Evolutionary conservation across 768 basidiomycete genomes (phyloP).

Genomic region (Mrakia gelida): DNA sequence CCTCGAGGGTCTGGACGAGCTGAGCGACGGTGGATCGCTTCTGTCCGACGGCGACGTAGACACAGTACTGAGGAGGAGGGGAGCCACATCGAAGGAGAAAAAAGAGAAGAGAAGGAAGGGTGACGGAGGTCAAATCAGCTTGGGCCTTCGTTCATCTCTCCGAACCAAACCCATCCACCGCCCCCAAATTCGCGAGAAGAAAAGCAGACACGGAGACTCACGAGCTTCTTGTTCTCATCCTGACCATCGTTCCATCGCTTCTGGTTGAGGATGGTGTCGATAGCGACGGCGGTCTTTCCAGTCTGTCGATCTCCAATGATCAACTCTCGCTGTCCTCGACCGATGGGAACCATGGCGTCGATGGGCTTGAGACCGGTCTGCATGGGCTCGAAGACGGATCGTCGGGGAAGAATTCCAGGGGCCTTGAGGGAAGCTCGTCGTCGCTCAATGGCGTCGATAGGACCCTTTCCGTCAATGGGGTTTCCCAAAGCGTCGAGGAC

Average conservation of each 20-base stretch:
- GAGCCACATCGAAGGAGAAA: neutral
- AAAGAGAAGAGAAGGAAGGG: neutral
- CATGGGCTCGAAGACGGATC: slow-evolving; percentile 99
- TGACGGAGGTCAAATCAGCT: neutral
- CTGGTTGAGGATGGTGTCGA: slow-evolving; percentile 99
- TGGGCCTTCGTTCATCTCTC: neutral
- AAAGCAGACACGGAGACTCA: neutral
- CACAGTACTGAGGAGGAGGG: slow-evolving; percentile 63
- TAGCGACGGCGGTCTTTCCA: slow-evolving; percentile 97
- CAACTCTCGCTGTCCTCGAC: slow-evolving; percentile 99
- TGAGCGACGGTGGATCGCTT: slow-evolving; percentile 99
- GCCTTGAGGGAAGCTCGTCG: slow-evolving; percentile 98
- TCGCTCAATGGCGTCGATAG: slow-evolving; percentile 87
- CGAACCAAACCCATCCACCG: neutral
- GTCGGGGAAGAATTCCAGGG: slow-evolving; percentile 97
- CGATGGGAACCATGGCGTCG: slow-evolving; percentile 99
- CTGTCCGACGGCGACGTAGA: slow-evolving; percentile 98
- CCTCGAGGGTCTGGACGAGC: slow-evolving; percentile 98
- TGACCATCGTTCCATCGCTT: slow-evolving; percentile 98
- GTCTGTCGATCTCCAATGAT: slow-evolving; percentile 99
- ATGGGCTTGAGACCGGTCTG: slow-evolving; percentile 99
- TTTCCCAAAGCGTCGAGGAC: slow-evolving; percentile 99
- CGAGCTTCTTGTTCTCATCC: slow-evolving; percentile 91
- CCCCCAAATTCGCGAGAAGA: neutral
- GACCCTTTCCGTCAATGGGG: slow-evolving; percentile 99